Percentiles rank a stretch among this genome's conserved stretches.
These are phyloP conservation scores for Cenchrus fungigraminus DNA, from an alignment of 176 grass and related monocot species.

Conservation along the genomic window DNA sequence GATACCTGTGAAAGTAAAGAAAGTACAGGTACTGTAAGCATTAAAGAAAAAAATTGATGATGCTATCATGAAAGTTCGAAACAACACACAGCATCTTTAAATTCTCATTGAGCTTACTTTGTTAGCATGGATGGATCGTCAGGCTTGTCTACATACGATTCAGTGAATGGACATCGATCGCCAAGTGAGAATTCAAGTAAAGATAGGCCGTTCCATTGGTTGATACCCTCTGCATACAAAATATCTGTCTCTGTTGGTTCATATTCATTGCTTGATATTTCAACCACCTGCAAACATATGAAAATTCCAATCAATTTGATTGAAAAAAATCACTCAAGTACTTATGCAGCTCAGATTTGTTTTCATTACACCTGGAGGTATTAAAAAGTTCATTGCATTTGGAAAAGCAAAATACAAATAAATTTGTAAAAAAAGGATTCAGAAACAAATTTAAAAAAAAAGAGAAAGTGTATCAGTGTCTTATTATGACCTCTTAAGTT, in stretches of 20 bases:
- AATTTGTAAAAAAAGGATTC: not conserved
- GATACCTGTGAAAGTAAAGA: conserved; percentile 42
- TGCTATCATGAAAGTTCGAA: not conserved
- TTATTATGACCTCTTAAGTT: not conserved
- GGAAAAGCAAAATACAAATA: not conserved
- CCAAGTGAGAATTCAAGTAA: conserved; percentile 71
- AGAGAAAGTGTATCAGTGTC: not conserved
- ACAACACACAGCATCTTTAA: not conserved
- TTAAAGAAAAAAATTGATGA: not conserved
- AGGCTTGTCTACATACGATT: conserved; percentile 51
- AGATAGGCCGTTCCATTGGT: conserved; percentile 68
- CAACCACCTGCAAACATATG: conserved; percentile 60
- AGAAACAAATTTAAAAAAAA: not conserved
- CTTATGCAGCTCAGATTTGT: not conserved
- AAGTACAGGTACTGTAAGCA: not conserved
- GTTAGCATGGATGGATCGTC: conserved; percentile 49
- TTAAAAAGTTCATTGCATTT: not conserved
- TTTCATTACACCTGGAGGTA: not conserved
- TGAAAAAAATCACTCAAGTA: not conserved
- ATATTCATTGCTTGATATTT: conserved; percentile 82
- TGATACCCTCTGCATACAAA: conserved; percentile 74
- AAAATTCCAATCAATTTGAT: not conserved
- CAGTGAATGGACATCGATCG: conserved; percentile 53
- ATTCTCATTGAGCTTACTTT: conserved; percentile 47
- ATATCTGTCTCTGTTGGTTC: conserved; percentile 80